phyloP scores from a whole-genome alignment of 306 rosid species.

The Prunus kanzakura region DNA sequence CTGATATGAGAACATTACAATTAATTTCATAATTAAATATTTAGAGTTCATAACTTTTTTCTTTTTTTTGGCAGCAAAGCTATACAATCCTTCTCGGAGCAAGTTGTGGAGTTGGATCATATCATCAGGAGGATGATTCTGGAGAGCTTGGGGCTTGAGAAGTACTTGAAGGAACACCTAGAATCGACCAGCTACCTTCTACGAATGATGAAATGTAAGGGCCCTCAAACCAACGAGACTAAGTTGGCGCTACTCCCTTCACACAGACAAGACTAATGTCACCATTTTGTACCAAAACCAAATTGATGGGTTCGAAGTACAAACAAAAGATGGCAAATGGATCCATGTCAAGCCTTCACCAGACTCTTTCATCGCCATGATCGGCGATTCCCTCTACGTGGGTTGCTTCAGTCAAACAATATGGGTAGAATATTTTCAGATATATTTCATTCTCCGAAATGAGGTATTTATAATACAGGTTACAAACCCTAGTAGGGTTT shows the following conservation, averaged over 20 bases:
- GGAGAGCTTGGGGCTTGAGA: constrained; percentile 64
- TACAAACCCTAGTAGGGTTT: too few species aligned
- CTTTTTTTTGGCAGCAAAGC: constrained; percentile 39
- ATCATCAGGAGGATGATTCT: constrained; percentile 64
- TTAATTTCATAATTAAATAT: not conserved
- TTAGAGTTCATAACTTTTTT: not conserved
- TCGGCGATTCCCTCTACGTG: constrained; percentile 66
- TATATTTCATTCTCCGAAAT: too few species aligned
- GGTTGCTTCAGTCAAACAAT: not conserved
- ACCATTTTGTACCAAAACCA: constrained; percentile 64
- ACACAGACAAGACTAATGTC: constrained; percentile 61
- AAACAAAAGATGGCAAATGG: constrained; percentile 75
- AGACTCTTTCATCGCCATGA: constrained; percentile 45
- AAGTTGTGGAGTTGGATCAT: constrained; percentile 51
- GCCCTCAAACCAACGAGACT: constrained; percentile 49
- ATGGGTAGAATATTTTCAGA: too few species aligned
- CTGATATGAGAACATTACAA: not conserved
- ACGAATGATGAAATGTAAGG: constrained; percentile 60
- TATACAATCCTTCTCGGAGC: constrained; percentile 45
- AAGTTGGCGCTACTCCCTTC: constrained; percentile 47
- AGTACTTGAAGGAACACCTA: constrained; percentile 67
- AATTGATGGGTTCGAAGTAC: constrained; percentile 60
- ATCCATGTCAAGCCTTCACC: constrained; percentile 51
- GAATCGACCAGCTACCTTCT: constrained; percentile 64
- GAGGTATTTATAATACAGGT: too few species aligned